Evolutionary conservation across 2,329 filamentous ascomycete species (phyloP).

Genomic region (Orbilia ellipsospora): DNA sequence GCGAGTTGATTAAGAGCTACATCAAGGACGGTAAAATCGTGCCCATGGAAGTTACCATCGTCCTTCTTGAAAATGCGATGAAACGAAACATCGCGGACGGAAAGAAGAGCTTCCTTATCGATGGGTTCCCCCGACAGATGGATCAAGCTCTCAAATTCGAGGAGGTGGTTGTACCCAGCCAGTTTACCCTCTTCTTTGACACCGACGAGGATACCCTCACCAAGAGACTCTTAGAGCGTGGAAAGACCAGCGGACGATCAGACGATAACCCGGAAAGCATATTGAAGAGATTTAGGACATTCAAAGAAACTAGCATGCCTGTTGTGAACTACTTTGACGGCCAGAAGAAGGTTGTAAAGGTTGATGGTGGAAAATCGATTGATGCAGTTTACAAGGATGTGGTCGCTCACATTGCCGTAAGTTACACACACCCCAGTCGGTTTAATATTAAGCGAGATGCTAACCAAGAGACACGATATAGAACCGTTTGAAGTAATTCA

Average conservation of each 20-base stretch:
- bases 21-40: conserved; percentile 93
- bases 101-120: conserved; percentile 79
- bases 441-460: conserved; percentile 4
- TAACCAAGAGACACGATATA: conserved; percentile 6
- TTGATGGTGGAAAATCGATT: conserved; percentile 67
- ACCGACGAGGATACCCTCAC: conserved; percentile 92
- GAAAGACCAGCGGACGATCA: conserved; percentile 88
- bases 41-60: conserved; percentile 97
- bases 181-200: conserved; percentile 92
- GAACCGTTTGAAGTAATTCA: conserved; percentile 43
- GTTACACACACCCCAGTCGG: not conserved
- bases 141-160: conserved; percentile 97
- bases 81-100: conserved; percentile 69
- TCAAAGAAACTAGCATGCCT: conserved; percentile 96
- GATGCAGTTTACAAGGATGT: conserved; percentile 49
- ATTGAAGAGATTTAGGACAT: conserved; percentile 93
- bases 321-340: conserved; percentile 86
- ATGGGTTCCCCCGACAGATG: conserved; percentile 91
- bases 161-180: conserved; percentile 82
- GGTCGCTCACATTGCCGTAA: conserved; percentile 42
- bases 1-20: conserved; percentile 89
- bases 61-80: conserved; percentile 95
- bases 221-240: conserved; percentile 82
- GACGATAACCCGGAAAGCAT: conserved; percentile 98
- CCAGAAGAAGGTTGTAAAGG: conserved; percentile 81